Conservation (phyloP, 495 filamentous ascomycete species). For the Aspergillus conjunctus region DNA sequence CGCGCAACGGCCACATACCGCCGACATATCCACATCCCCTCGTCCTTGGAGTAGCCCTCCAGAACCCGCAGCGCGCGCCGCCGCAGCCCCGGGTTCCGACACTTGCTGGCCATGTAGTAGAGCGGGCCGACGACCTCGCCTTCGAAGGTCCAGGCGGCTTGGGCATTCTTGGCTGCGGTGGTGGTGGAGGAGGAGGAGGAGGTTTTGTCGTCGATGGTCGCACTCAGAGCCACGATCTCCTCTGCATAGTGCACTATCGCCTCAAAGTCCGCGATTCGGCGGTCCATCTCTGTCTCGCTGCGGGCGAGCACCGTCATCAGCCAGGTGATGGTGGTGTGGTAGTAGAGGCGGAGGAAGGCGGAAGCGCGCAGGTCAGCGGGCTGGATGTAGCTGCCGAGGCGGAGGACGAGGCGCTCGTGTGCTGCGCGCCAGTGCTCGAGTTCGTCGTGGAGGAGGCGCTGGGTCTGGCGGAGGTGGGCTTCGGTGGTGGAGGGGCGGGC, state of each 20-base stretch:
- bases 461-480: background rate
- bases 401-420: constrained; percentile 13
- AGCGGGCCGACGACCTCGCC: constrained; percentile 20
- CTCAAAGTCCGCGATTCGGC: constrained; percentile 9
- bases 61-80: constrained; percentile 18
- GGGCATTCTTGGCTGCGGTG: too few relatives aligned
- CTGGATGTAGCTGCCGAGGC: background rate
- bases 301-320: constrained; percentile 1
- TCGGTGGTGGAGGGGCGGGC: background rate
- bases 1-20: constrained; percentile 5
- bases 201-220: background rate
- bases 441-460: background rate
- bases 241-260: constrained; percentile 10
- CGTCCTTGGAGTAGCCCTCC: constrained; percentile 3
- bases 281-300: constrained; percentile 10
- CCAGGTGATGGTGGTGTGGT: constrained; percentile 16
- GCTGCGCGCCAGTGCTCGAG: constrained; percentile 6
- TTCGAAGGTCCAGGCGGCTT: too few relatives aligned
- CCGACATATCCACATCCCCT: constrained; percentile 21
- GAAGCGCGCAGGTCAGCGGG: constrained; percentile 13
- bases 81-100: constrained; percentile 16
- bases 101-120: constrained; percentile 13
- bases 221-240: constrained; percentile 11
- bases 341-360: constrained; percentile 11
- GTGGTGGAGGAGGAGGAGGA: too few relatives aligned